phyloP scores from a whole-genome alignment of 352 stramenopile species.

The Bremia lactucae region DNA sequence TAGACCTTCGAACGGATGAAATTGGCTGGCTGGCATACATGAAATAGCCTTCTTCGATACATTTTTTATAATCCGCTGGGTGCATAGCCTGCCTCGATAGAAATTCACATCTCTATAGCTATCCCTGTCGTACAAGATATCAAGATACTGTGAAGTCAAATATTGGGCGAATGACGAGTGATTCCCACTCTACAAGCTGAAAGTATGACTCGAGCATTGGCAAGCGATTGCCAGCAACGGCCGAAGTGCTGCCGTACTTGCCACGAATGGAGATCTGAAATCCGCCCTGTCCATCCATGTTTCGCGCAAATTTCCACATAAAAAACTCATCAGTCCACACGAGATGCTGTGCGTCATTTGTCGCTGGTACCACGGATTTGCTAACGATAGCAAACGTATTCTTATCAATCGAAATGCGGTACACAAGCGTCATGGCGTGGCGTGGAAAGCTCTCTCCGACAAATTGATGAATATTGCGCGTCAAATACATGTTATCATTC shows the following conservation, averaged over 20 bases:
- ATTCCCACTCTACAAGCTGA: constrained; percentile 78
- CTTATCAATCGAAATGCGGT: constrained; percentile 72
- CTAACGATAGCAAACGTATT: constrained; percentile 74
- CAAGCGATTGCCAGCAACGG: constrained; percentile 69
- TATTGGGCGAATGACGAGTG: constrained; percentile 66
- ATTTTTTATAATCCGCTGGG: no score
- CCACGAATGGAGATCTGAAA: constrained; percentile 70
- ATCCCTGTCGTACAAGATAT: no score
- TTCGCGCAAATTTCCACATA: constrained; percentile 74
- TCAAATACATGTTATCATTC: constrained; percentile 79
- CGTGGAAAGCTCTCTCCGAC: constrained; percentile 79
- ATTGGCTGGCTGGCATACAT: no score
- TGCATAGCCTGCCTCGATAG: no score
- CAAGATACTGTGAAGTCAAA: constrained; percentile 48
- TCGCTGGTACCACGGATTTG: constrained; percentile 69
- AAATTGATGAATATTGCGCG: constrained; percentile 82
- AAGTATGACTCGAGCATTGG: constrained; percentile 82
- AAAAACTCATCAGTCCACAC: constrained; percentile 84
- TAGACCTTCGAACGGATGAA: no score
- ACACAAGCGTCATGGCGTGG: constrained; percentile 75
- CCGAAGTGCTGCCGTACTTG: constrained; percentile 77
- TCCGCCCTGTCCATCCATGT: constrained; percentile 36
- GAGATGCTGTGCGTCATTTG: constrained; percentile 73
- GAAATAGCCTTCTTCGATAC: no score
- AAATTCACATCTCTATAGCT: no score